phyloP scores from a whole-genome alignment of 2,329 filamentous ascomycete species.

The Colletotrichum sojae region DNA sequence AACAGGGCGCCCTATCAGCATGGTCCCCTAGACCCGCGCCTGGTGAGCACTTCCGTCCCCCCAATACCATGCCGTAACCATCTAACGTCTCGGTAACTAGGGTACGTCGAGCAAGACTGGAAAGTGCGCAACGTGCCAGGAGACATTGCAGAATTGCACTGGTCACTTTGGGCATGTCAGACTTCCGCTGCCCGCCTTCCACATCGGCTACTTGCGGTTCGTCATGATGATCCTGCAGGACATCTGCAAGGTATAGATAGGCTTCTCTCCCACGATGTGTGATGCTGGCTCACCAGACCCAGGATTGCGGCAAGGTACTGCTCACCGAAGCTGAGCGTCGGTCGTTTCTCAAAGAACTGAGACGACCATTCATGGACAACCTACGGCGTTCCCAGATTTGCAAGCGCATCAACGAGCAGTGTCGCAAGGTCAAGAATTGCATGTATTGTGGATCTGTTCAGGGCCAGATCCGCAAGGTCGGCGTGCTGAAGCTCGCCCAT shows the following conservation, averaged over 20 bases:
- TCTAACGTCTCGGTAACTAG: conserved; percentile 49
- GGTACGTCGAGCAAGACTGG: conserved; percentile 89
- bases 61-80: too few species aligned
- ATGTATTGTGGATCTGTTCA: conserved; percentile 87
- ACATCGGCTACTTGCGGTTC: conserved; percentile 95
- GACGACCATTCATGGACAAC: conserved; percentile 88
- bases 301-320: conserved; percentile 87
- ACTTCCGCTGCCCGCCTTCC: conserved; percentile 91
- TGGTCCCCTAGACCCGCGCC: conserved; percentile 88
- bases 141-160: conserved; percentile 86
- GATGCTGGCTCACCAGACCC: conserved; percentile 9
- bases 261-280: neutral
- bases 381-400: conserved; percentile 85
- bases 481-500: conserved; percentile 93
- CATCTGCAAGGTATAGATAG: conserved; percentile 82
- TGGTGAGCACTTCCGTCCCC: conserved; percentile 62
- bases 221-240: conserved; percentile 93
- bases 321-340: conserved; percentile 86
- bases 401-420: conserved; percentile 91
- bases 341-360: conserved; percentile 82
- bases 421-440: conserved; percentile 87
- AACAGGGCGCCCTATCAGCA: conserved; percentile 82
- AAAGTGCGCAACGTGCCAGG: conserved; percentile 85
- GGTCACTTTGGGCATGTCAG: conserved; percentile 97
- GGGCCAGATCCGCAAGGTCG: conserved; percentile 91